A percentile compares a stretch with the other conserved stretches of the same genome.
Conservation (phyloP, 768 basidiomycete species). For the Suillus cothurnatus region DNA sequence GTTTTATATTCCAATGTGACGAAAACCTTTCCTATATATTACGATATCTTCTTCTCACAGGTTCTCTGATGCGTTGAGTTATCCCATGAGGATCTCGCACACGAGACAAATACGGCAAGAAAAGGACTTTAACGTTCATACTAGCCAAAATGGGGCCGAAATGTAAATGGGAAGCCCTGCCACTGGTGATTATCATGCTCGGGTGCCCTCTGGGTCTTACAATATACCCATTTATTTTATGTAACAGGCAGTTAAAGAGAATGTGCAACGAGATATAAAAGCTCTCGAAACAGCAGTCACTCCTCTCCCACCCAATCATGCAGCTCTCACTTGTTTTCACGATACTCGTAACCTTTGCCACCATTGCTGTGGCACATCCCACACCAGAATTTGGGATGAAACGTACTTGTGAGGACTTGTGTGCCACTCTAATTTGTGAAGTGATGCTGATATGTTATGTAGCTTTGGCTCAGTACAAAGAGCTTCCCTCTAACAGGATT, state of each 20-base stretch:
- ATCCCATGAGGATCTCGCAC: too few relatives aligned
- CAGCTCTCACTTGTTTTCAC: not conserved
- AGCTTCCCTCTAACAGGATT: not conserved
- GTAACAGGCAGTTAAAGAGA: not conserved
- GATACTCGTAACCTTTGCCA: not conserved
- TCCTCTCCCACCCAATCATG: not conserved
- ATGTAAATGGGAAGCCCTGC: too few relatives aligned
- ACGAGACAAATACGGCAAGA: too few relatives aligned
- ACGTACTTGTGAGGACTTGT: not conserved
- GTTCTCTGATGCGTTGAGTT: too few relatives aligned
- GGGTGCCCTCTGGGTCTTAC: too few relatives aligned
- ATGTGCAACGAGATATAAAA: not conserved
- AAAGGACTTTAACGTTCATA: too few relatives aligned
- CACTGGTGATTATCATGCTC: too few relatives aligned
- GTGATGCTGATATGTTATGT: not conserved
- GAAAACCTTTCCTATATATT: too few relatives aligned
- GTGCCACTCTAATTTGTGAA: not conserved
- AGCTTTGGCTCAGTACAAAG: not conserved
- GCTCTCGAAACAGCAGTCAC: not conserved
- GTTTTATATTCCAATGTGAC: too few relatives aligned
- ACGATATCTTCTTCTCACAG: too few relatives aligned
- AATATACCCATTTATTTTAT: too few relatives aligned
- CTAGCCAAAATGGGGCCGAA: too few relatives aligned
- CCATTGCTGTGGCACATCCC: not conserved
- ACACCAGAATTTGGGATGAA: not conserved